A percentile compares a stretch with the other conserved stretches of the same genome.
These are phyloP conservation scores for Aureobasidium sp. DNA, from an alignment of 2,329 filamentous ascomycete genomes.

Conservation along the genomic window DNA sequence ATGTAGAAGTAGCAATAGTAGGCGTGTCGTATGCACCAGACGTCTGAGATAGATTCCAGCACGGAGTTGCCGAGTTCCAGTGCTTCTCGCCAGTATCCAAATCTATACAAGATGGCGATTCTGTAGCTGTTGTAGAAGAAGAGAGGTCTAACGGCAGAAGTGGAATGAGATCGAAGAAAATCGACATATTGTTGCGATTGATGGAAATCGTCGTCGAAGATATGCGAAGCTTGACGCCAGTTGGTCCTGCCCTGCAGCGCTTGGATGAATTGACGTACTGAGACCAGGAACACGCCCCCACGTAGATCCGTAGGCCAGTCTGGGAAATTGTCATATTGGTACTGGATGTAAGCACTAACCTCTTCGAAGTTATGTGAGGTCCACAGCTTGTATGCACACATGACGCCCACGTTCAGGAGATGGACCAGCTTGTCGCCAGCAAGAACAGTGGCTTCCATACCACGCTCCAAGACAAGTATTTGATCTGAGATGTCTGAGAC, in stretches of 20 bases:
- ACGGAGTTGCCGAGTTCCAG: conserved; percentile 37
- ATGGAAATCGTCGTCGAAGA: conserved; percentile 65
- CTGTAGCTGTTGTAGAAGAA: conserved; percentile 59
- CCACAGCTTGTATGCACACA: conserved; percentile 61
- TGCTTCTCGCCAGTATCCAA: conserved; percentile 38
- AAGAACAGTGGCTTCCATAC: conserved; percentile 58
- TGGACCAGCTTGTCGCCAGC: conserved; percentile 66
- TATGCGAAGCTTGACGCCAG: conserved; percentile 41
- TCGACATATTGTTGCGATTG: conserved; percentile 50
- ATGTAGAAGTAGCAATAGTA: conserved; percentile 40
- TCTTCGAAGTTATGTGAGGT: conserved; percentile 62
- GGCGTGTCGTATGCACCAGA: conserved; percentile 38
- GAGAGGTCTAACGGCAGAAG: conserved; percentile 57
- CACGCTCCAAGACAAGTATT: conserved; percentile 55
- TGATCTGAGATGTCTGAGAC: conserved; percentile 55
- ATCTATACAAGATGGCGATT: conserved; percentile 36
- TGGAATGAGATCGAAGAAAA: conserved; percentile 40
- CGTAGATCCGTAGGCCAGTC: conserved; percentile 65
- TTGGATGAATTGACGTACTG: conserved; percentile 58
- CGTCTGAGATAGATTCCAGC: conserved; percentile 34
- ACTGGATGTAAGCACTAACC: conserved; percentile 63
- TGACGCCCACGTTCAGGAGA: conserved; percentile 63
- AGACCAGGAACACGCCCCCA: conserved; percentile 63
- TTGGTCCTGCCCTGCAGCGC: conserved; percentile 70
- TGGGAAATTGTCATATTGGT: conserved; percentile 65